phyloP scores from a whole-genome alignment of 2,329 filamentous ascomycete species.

The Endoconidiophora polonica region DNA sequence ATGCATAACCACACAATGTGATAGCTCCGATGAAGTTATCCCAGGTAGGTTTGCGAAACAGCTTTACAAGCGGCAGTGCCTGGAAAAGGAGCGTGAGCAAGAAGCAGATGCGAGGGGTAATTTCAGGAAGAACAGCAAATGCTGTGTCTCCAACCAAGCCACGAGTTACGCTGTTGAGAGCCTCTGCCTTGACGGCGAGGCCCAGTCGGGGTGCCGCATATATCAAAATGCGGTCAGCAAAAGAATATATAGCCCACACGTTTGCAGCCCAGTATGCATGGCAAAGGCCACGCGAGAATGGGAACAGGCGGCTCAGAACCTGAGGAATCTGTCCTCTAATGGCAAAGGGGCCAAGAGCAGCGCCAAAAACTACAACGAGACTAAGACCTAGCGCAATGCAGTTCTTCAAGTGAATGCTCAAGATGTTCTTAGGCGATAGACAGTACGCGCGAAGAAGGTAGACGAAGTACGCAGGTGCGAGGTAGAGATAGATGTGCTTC shows the following conservation, averaged over 20 bases:
- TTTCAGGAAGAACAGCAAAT: constrained; percentile 81
- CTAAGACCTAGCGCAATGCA: constrained; percentile 66
- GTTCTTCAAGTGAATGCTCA: constrained; percentile 62
- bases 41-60: constrained; percentile 69
- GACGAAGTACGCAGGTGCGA: constrained; percentile 90
- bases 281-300: constrained; percentile 82
- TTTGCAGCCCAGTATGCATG: constrained; percentile 99
- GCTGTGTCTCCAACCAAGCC: constrained; percentile 85
- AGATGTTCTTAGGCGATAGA: constrained; percentile 58
- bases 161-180: constrained; percentile 75
- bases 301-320: constrained; percentile 70
- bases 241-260: constrained; percentile 92
- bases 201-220: constrained; percentile 69
- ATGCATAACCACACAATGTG: constrained; percentile 87
- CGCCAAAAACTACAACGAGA: constrained; percentile 52
- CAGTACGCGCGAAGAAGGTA: constrained; percentile 84
- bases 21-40: constrained; percentile 78
- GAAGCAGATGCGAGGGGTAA: constrained; percentile 69
- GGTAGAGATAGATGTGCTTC: constrained; percentile 96
- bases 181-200: constrained; percentile 53
- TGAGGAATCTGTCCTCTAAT: constrained; percentile 70
- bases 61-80: constrained; percentile 59
- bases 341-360: constrained; percentile 82
- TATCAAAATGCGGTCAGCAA: constrained; percentile 70
- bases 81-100: constrained; percentile 70